phyloP scores from a whole-genome alignment of 805 yeast species.

The Nakazawaea wickerhamii region DNA sequence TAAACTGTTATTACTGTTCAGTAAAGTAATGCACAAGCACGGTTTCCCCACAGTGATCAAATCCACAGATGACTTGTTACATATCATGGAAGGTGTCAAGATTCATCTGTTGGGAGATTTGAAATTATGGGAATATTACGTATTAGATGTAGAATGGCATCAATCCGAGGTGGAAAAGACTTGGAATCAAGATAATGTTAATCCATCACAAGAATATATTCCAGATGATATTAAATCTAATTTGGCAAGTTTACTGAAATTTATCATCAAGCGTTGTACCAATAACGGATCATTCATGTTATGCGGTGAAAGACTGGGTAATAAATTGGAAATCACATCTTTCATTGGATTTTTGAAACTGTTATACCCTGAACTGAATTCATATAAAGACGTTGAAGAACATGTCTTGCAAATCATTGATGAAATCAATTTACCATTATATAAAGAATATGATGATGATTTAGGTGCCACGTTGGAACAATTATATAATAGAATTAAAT shows the following conservation, averaged over 20 bases:
- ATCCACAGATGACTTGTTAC: conserved; percentile 47
- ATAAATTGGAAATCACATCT: conserved; percentile 43
- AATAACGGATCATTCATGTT: conserved; percentile 34
- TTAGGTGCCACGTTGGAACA: conserved; percentile 59
- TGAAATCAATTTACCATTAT: conserved; percentile 70
- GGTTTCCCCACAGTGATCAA: conserved; percentile 59
- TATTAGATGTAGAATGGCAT: conserved; percentile 47
- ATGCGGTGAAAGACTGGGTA: conserved; percentile 43
- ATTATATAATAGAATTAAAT: conserved; percentile 69
- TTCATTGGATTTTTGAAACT: conserved; percentile 49
- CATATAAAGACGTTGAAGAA: conserved; percentile 27
- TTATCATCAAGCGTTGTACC: conserved; percentile 37
- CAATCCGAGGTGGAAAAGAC: conserved; percentile 31
- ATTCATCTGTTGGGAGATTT: conserved; percentile 60
- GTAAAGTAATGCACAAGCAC: conserved; percentile 46
- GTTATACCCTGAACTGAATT: conserved; percentile 25
- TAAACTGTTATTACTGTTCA: conserved; percentile 56
- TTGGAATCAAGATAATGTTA: conserved; percentile 25
- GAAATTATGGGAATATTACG: conserved; percentile 86
- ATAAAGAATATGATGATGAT: conserved; percentile 73
- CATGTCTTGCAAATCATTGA: conserved; percentile 56
- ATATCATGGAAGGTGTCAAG: conserved; percentile 63
- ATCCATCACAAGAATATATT: conserved; percentile 32
- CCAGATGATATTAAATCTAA: conserved; percentile 38
- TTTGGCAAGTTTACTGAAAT: conserved; percentile 41